Evolutionary conservation across 2,329 filamentous ascomycete species (phyloP).

Genomic region (Xylariaceae sp.): DNA sequence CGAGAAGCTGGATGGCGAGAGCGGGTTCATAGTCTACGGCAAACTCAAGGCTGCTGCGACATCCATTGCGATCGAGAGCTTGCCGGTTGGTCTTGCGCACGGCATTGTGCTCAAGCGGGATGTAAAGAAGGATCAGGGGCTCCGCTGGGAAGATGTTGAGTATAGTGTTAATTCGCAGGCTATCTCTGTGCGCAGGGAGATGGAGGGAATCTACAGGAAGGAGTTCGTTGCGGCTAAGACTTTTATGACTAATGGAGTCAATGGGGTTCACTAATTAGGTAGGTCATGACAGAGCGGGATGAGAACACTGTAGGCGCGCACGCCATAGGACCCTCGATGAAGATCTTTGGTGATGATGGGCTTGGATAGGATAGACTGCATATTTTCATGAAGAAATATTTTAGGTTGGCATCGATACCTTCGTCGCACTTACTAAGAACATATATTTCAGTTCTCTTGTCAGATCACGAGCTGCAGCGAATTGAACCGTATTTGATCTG

Average conservation of each 20-base stretch:
- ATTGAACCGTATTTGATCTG: no score
- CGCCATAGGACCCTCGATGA: no score
- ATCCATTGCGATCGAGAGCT: constrained; percentile 38
- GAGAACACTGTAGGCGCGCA: no score
- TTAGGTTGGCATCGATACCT: no score
- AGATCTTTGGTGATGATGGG: no score
- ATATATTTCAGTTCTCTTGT: no score
- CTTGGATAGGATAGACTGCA: no score
- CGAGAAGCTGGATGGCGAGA: constrained; percentile 43
- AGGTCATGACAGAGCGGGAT: no score
- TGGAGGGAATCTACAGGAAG: constrained; percentile 37
- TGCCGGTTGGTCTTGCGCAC: constrained; percentile 42
- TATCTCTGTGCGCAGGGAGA: constrained; percentile 39
- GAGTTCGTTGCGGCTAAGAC: constrained; percentile 11
- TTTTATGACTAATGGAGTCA: constrained; percentile 4
- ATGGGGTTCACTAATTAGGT: neutral
- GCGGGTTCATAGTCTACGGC: constrained; percentile 43
- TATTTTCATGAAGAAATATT: no score
- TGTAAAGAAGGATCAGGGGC: constrained; percentile 38
- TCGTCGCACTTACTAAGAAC: no score
- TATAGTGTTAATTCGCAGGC: constrained; percentile 37
- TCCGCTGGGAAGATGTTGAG: constrained; percentile 44
- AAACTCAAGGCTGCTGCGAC: constrained; percentile 38
- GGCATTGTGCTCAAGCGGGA: constrained; percentile 38
- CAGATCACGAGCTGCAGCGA: no score